A percentile compares a stretch with the other conserved stretches of the same genome.
Evolutionary conservation across 1,284 basidiomycete genomes (phyloP).

Genomic region (Xerocomus cyaneibrunnescens): DNA sequence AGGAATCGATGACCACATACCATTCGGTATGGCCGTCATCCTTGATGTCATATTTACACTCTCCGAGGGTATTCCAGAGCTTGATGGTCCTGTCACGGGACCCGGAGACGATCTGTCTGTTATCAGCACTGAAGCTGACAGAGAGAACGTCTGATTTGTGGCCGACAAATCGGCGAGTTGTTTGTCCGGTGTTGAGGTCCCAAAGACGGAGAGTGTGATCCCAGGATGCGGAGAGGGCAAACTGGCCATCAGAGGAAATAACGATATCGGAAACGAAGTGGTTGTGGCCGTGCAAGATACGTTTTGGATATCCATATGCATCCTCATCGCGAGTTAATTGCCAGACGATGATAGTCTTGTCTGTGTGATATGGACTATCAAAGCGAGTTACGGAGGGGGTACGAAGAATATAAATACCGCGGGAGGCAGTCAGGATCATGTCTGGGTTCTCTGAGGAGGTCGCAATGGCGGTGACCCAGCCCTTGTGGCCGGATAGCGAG

Average conservation of each 20-base stretch:
- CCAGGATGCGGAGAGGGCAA: conserved; percentile 99
- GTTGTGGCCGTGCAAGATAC: conserved; percentile 98
- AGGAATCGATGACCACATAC: conserved; percentile 44
- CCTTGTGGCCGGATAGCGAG: conserved; percentile 92
- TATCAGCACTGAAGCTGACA: conserved; percentile 96
- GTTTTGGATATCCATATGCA: conserved; percentile 93
- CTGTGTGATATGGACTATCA: conserved; percentile 64
- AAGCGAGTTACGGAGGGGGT: conserved; percentile 20
- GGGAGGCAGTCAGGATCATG: conserved; percentile 95
- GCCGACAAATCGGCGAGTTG: conserved; percentile 96
- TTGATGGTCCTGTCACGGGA: conserved; percentile 98
- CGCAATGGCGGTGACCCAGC: conserved; percentile 96
- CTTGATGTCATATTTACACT: conserved; percentile 99
- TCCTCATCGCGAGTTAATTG: conserved; percentile 95
- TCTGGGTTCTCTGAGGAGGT: conserved; percentile 97
- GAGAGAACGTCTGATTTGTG: conserved; percentile 98
- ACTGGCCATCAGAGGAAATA: conserved; percentile 98
- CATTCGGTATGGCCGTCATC: conserved; percentile 98
- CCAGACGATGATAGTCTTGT: conserved; percentile 99
- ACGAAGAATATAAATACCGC: conserved; percentile 61
- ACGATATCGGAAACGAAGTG: conserved; percentile 99
- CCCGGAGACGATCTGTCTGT: conserved; percentile 98
- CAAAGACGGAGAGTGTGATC: conserved; percentile 99
- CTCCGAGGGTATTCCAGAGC: conserved; percentile 99
- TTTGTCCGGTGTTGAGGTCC: conserved; percentile 95